Evolutionary conservation across 2,329 filamentous ascomycete species (phyloP), one percentile per base, ranked within the genome.

Genomic region (Aspergillus ibericus): DNA sequence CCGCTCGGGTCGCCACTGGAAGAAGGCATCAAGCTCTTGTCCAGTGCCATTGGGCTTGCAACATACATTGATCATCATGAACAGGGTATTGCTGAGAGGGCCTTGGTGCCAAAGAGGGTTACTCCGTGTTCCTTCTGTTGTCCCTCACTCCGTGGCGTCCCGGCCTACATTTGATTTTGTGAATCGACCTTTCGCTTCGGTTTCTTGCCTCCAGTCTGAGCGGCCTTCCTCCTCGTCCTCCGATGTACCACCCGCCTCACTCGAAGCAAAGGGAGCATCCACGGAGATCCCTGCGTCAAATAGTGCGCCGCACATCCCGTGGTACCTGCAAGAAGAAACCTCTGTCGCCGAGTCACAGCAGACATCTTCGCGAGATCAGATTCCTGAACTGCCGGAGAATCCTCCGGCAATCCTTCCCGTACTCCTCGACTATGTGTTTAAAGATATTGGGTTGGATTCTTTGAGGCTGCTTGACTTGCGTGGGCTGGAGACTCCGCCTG

Each of bases 371-470:
- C 78, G 80, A 50, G 85, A 88, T 67, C 75, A 78, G 49, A 78
- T 90, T 18, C 88, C 88, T 29, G 79, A 84, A 16, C 77, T 89
- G 0, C 93, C 93, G 0, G 77, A 82, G 1, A 82, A 88, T 58
- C 80, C 92, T 0, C 95, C 95, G 0, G 78, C 84, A 1, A 81
- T 97, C 15, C 81, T 97, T 5, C 76, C 84, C 25, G 83, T 87
- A 2, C 81, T 98, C 54, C 79, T 98, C 29, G 82, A 92, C 62
- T 91, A 92, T 70, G 82, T 92, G 1, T 92, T 91, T 6, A 85
- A 93, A 59, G 90, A 96, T 29, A 86, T 96, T 65, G 95, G 95
- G 35, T 80, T 99, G 40, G 92, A 97, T 71, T 85, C 92, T 57
- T 80, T 99, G 48, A 82, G 82, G 1, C 77, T 99, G 5, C 81